Conservation (phyloP, 441 rosid genomes). For the Macaranga tanarius region DNA sequence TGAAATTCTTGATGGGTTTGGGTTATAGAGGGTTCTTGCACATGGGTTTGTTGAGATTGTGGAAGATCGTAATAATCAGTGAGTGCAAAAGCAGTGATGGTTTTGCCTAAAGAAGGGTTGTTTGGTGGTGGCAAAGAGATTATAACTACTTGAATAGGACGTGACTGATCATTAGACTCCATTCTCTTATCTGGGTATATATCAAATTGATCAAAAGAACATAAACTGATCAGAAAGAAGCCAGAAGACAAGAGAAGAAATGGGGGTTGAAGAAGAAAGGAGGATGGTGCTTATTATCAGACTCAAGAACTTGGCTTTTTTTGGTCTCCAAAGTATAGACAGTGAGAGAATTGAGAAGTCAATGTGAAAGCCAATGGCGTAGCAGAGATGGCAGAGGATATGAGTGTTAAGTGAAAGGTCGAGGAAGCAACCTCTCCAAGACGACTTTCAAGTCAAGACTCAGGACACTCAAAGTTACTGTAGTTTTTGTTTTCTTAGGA, state of each 20-base stretch:
- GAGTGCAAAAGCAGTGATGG: conserved; percentile 78
- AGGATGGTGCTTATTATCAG: not conserved
- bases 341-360: not conserved
- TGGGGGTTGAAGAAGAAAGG: not conserved
- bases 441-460: too few relatives aligned
- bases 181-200: conserved; percentile 24
- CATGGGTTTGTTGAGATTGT: conserved; percentile 23
- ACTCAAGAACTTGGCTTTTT: not conserved
- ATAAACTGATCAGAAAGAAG: not conserved
- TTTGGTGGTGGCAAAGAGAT: conserved; percentile 87
- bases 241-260: not conserved
- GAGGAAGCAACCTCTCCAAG: not conserved
- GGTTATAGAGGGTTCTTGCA: conserved; percentile 12
- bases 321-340: conserved; percentile 1
- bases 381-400: not conserved
- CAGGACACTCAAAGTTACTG: too few relatives aligned
- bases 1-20: conserved; percentile 20
- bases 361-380: conserved; percentile 5
- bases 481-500: too few relatives aligned
- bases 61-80: conserved; percentile 37
- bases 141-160: conserved; percentile 54
- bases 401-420: not conserved
- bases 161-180: conserved; percentile 48
- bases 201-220: not conserved
- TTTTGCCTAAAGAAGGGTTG: conserved; percentile 79